A percentile compares a stretch with the other conserved stretches of the same genome.
These are phyloP conservation scores for Galerina marginata DNA, from an alignment of 768 basidiomycete genomes.

Conservation along the genomic window DNA sequence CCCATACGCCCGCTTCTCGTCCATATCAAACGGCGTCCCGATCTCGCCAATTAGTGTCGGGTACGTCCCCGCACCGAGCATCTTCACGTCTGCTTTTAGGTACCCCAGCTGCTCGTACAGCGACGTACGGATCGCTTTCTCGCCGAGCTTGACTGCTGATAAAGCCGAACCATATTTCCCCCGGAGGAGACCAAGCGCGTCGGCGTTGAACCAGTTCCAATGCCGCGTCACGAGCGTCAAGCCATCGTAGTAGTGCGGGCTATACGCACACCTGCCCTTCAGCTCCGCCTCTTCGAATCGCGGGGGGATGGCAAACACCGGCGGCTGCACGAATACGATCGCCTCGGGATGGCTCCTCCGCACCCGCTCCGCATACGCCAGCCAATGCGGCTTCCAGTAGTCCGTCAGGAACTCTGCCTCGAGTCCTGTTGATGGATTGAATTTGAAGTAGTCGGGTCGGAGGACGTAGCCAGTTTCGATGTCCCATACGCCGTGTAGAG, in stretches of 20 bases:
- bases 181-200: constrained; percentile 89
- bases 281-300: constrained; percentile 56
- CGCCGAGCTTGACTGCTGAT: constrained; percentile 74
- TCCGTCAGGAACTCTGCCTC: constrained; percentile 74
- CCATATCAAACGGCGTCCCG: constrained; percentile 95
- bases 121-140: constrained; percentile 77
- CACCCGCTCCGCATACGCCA: constrained; percentile 59
- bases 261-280: constrained; percentile 72
- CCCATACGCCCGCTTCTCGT: constrained; percentile 83
- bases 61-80: constrained; percentile 41
- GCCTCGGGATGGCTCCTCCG: constrained; percentile 76
- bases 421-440: constrained; percentile 42
- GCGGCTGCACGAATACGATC: constrained; percentile 90
- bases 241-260: constrained; percentile 94
- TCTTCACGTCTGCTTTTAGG: constrained; percentile 70
- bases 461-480: constrained; percentile 67
- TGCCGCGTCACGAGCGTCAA: constrained; percentile 91
- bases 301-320: constrained; percentile 87
- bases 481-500: constrained; percentile 91
- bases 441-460: constrained; percentile 76
- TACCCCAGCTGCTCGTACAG: constrained; percentile 84
- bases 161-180: constrained; percentile 64
- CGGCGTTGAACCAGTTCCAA: constrained; percentile 96
- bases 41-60: constrained; percentile 97
- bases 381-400: constrained; percentile 81